Conservation (phyloP, 352 stramenopile genomes). For the Pythium dissotocum region DNA sequence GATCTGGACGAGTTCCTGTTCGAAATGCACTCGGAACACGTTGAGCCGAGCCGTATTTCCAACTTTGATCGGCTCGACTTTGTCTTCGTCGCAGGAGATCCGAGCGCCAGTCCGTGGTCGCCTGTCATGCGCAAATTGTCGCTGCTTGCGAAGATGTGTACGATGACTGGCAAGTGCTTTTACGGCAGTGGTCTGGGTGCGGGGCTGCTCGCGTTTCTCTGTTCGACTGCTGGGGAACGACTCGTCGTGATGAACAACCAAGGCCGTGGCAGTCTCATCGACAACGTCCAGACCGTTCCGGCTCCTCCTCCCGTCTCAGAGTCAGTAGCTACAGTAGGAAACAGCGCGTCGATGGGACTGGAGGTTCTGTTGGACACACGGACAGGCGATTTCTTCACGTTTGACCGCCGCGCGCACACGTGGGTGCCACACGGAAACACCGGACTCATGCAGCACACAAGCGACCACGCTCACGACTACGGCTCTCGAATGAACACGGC, state of each 20-base stretch:
- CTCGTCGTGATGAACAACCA: conserved; percentile 66
- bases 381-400: conserved; percentile 73
- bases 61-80: conserved; percentile 85
- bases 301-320: conserved; percentile 23
- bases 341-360: conserved; percentile 1
- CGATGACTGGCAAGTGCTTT: conserved; percentile 87
- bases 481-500: conserved; percentile 63
- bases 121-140: conserved; percentile 61
- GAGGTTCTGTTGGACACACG: conserved; percentile 72
- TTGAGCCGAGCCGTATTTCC: conserved; percentile 60
- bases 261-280: conserved; percentile 48
- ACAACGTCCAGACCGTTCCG: conserved; percentile 42
- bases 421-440: conserved; percentile 82
- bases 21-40: conserved; percentile 73
- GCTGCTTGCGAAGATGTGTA: conserved; percentile 81
- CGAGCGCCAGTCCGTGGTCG: conserved; percentile 61
- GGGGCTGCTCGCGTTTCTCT: conserved; percentile 61
- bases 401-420: conserved; percentile 27
- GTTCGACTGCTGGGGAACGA: conserved; percentile 65
- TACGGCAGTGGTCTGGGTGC: conserved; percentile 68
- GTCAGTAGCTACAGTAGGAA: background rate
- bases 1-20: conserved; percentile 77
- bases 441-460: conserved; percentile 65
- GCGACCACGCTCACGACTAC: conserved; percentile 56
- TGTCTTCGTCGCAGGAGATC: conserved; percentile 73